Evolutionary conservation across 139 green algal species (phyloP), one percentile per base, ranked within the genome.

Genomic region (Medakamo hakoo): DNA sequence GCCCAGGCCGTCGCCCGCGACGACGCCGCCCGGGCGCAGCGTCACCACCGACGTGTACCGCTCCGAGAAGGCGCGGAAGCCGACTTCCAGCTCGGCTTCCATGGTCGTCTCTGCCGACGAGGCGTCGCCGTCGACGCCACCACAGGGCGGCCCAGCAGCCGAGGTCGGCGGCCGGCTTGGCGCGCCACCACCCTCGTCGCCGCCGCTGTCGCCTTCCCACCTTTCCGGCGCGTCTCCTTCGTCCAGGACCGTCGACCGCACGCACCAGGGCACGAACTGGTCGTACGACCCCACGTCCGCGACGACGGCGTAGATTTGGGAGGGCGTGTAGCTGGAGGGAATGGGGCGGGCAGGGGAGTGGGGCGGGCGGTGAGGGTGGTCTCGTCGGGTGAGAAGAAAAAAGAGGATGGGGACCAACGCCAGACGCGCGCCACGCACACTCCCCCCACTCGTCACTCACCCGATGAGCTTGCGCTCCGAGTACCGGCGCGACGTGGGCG

Each of bases 251-350:
- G 62, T 60, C 0, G 77, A 88, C 19, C 62, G 60, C 55, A 78
- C 65, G 65, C 89, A 96, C 84, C 88, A 96, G 1, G 89, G 89
- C 31, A 96, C 84, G 76, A 96, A 96, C 57, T 86, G 62, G 27
- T 75, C 27, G 66, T 96, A 96, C 28, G 86, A 31, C 27, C 91
- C 77, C 40, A 96, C 89, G 1, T 73, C 69, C 0, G 84, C 79
- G 18, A 96, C 89, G 2, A 96, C 88, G 3, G 69, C 68, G 49
- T 83, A 96, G 62, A 96, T 65, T 66, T 94, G 76, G 63, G 86
- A 65, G 2, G 79, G 89, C 9, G 79, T 76, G 63, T 86, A 94
- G 18, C 84, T 81, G 68, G n/a, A 58, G 52, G n/a, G 30, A 23
- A 29, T 5, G 3, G 26, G 25, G 26, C 22, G 57, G 1, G 20